Base-by-base conservation (phyloP, 192 early-diverging fungal species). In the Gaertneriomyces sp. region DNA sequence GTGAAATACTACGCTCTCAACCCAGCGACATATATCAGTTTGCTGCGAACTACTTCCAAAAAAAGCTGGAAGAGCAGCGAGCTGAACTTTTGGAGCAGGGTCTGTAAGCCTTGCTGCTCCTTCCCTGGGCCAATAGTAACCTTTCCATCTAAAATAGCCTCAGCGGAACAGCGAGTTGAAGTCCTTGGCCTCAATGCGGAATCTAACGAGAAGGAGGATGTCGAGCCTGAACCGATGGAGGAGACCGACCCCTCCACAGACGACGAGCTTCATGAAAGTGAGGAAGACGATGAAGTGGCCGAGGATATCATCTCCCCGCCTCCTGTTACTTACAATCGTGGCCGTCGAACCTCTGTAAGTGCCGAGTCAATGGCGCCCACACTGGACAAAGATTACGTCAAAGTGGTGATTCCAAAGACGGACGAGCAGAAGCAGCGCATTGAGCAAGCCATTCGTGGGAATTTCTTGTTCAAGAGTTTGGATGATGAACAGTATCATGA, bases 351-450 rank as follows among this genome's bases (percentile, higher is more conserved):
- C 33, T 95, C 94, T 17, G 94, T 98, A 69, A 90, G 87, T 42
- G 95, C 96, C 19, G 95, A 99, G 77, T 95, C 93, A 44, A 96
- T 97, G 89, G 89, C 92, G 16, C 96, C 96, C 8, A 85, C 90
- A 11, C 80, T 84, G 53, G 84, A 85, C 42, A 88, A 90, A 64
- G 83, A 86, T 25, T 97, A 88, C 72, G 83, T 87, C 20, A 93
- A 94, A 70, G 84, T 88, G 50, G 84, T 93, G 64, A 88, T 96
- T 59, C 90, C 90, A 39, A 99, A 99, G 76, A 84, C 91, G 2
- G 82, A 82, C 8, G 90, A 88, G 56, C 96, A 99, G 71, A 81
- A 87, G 53, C 66, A 83, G 42, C 84, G 96, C 40, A 96, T 98
- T 72, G 79, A 87, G 46, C 58, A 74, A 4, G 85, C 90, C n/a